These are phyloP conservation scores for Fusarium tupiense DNA, from an alignment of 2,329 filamentous ascomycete species.

Conservation along the genomic window DNA sequence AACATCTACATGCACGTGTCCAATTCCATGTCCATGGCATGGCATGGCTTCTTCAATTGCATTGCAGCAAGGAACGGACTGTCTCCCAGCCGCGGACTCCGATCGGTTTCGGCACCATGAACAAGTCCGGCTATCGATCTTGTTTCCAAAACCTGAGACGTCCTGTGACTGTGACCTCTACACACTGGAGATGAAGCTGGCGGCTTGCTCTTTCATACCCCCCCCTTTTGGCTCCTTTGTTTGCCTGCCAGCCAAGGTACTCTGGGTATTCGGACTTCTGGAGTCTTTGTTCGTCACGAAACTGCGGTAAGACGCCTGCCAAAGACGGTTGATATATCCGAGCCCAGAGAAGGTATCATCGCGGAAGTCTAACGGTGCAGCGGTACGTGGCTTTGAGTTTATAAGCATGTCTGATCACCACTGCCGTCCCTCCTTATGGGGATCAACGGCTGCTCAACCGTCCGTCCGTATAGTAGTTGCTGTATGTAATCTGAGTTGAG, in stretches of 20 bases:
- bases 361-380: slow-evolving; percentile 2
- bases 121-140: slow-evolving; percentile 37
- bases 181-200: slow-evolving; percentile 1
- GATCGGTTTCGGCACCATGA: slow-evolving; percentile 40
- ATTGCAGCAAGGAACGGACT: slow-evolving; percentile 1
- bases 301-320: slow-evolving; percentile 19
- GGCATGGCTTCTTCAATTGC: neutral
- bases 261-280: neutral
- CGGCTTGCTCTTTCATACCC: neutral
- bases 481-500: neutral
- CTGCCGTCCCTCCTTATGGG: slow-evolving; percentile 8
- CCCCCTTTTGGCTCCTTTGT: neutral
- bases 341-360: slow-evolving; percentile 1
- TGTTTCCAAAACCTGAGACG: slow-evolving; percentile 11
- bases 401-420: slow-evolving; percentile 13
- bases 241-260: neutral
- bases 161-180: neutral
- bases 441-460: slow-evolving; percentile 3
- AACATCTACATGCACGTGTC: slow-evolving; percentile 5
- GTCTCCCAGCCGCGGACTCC: slow-evolving; percentile 35
- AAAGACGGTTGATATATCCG: slow-evolving; percentile 31
- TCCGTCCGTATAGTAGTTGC: neutral
- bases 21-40: neutral
- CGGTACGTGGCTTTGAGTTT: neutral
- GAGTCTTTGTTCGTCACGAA: slow-evolving; percentile 10